Evolutionary conservation across 1,284 basidiomycete species (phyloP).

Genomic region (Athelia sp.): DNA sequence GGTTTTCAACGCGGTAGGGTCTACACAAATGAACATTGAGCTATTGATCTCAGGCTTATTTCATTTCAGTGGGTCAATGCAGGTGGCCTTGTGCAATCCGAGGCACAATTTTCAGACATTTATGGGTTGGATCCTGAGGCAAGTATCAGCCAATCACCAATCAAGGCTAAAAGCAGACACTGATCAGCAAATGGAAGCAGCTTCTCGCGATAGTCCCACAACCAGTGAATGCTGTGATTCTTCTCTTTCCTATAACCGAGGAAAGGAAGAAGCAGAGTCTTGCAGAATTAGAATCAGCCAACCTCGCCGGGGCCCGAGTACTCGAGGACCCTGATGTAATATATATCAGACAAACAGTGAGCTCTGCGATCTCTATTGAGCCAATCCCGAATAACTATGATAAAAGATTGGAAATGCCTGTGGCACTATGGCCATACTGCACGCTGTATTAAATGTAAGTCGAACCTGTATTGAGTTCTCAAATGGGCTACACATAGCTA

Average conservation of each 20-base stretch:
- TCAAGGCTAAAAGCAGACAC: neutral
- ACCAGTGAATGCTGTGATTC: slow-evolving; percentile 75
- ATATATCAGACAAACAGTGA: slow-evolving; percentile 75
- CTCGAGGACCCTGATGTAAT: slow-evolving; percentile 57
- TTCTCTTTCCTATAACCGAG: slow-evolving; percentile 74
- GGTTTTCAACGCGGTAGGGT: slow-evolving; percentile 49
- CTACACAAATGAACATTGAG: slow-evolving; percentile 4
- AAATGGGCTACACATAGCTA: too few relatives aligned
- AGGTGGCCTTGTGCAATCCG: slow-evolving; percentile 59
- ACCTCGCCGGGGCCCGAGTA: slow-evolving; percentile 43
- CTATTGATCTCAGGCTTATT: too few relatives aligned
- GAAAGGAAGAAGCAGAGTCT: slow-evolving; percentile 44
- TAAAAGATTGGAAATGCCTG: slow-evolving; percentile 81
- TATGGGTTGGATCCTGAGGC: slow-evolving; percentile 79
- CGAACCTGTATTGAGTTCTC: too few relatives aligned
- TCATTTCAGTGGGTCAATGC: slow-evolving; percentile 70
- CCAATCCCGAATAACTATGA: slow-evolving; percentile 4
- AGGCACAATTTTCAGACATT: slow-evolving; percentile 71
- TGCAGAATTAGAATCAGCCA: slow-evolving; percentile 36
- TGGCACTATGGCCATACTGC: slow-evolving; percentile 84
- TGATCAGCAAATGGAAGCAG: slow-evolving; percentile 28
- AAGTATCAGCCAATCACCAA: neutral
- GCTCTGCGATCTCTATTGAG: neutral
- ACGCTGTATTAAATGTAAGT: slow-evolving; percentile 73
- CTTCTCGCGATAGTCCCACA: slow-evolving; percentile 63